Evolutionary conservation across 495 filamentous ascomycete genomes (phyloP).

Genomic region (Hyaloscypha finlandica): DNA sequence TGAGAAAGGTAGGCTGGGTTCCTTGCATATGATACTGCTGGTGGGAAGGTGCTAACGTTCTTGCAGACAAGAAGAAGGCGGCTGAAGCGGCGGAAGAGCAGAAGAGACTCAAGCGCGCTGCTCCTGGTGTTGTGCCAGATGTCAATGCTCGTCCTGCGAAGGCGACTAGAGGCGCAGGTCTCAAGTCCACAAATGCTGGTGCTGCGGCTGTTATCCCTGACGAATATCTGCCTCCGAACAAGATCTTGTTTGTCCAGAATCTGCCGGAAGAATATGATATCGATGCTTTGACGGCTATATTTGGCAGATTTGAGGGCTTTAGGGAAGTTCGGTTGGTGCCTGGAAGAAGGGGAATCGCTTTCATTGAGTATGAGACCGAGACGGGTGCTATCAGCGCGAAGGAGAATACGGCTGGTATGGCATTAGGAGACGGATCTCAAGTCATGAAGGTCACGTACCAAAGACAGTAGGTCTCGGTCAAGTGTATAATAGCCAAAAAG

Average conservation of each 20-base stretch:
- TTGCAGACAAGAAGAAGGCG: conserved; percentile 86
- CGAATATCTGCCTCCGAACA: conserved; percentile 97
- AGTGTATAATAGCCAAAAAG: conserved; percentile 10
- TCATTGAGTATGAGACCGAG: conserved; percentile 94
- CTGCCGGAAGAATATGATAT: conserved; percentile 84
- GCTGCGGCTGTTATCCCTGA: conserved; percentile 81
- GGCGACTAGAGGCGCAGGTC: conserved; percentile 71
- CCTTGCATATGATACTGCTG: neutral
- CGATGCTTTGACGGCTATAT: conserved; percentile 77
- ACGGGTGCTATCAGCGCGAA: conserved; percentile 90
- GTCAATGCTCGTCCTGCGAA: conserved; percentile 66
- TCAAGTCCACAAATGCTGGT: conserved; percentile 75
- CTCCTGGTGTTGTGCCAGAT: conserved; percentile 51
- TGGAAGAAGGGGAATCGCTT: conserved; percentile 85
- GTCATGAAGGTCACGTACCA: conserved; percentile 86
- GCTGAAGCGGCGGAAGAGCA: conserved; percentile 78
- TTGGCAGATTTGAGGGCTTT: conserved; percentile 91
- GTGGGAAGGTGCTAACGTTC: conserved; percentile 14
- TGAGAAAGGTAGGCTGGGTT: conserved; percentile 73
- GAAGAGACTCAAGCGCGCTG: conserved; percentile 78
- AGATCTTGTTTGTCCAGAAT: conserved; percentile 94
- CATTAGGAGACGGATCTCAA: conserved; percentile 67
- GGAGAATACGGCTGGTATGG: conserved; percentile 91
- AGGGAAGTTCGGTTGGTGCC: conserved; percentile 89
- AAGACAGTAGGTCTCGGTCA: conserved; percentile 60